Evolutionary conservation across 257 asterid species (phyloP).

Genomic region (Solanum lycopersicoides): DNA sequence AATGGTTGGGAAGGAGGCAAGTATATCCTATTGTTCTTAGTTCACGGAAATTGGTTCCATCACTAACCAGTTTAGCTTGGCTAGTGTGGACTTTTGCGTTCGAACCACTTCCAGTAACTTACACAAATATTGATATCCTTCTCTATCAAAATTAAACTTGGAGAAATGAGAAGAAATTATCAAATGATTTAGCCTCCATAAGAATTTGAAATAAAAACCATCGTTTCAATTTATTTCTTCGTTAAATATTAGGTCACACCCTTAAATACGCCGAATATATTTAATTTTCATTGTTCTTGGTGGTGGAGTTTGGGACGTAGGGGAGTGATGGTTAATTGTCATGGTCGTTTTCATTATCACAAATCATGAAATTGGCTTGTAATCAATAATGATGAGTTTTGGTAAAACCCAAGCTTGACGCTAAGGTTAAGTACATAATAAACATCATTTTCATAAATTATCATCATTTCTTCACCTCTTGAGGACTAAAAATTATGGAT

Average conservation of each 20-base stretch:
- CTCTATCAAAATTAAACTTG: not conserved
- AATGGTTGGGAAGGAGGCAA: too few relatives aligned
- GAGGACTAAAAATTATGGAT: not conserved
- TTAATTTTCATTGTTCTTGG: not conserved
- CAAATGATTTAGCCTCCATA: not conserved
- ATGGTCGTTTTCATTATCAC: not conserved
- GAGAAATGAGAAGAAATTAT: not conserved
- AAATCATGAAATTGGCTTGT: not conserved
- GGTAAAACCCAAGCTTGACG: not conserved
- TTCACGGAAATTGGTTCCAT: too few relatives aligned
- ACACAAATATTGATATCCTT: not conserved
- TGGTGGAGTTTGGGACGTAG: not conserved
- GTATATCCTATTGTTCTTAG: too few relatives aligned
- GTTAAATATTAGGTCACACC: not conserved
- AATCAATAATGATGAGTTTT: not conserved
- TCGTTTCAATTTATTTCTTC: not conserved
- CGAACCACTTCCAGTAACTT: too few relatives aligned
- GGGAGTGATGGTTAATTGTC: not conserved
- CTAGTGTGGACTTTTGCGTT: too few relatives aligned
- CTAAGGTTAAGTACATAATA: not conserved
- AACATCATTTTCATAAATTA: not conserved
- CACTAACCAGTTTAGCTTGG: too few relatives aligned
- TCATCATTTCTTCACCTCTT: not conserved
- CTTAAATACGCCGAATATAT: not conserved
- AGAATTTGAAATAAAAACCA: not conserved